Evolutionary conservation across 768 basidiomycete genomes (phyloP).

Genomic region (Boletus pseudopeckii): DNA sequence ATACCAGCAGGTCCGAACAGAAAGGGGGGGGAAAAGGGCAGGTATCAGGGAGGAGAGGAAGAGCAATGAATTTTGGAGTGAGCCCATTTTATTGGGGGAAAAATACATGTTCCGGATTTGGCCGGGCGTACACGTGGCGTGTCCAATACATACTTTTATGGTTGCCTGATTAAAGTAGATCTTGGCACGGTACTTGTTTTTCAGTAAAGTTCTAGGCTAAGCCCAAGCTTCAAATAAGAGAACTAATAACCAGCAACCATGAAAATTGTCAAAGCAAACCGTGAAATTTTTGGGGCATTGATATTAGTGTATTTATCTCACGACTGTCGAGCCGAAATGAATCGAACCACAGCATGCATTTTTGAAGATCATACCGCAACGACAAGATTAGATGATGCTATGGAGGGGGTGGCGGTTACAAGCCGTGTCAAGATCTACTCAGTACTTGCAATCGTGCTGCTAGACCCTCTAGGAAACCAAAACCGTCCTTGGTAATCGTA

Average conservation of each 20-base stretch:
- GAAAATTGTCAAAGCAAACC: neutral
- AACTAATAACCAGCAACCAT: neutral
- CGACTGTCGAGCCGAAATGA: neutral
- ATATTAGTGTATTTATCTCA: neutral
- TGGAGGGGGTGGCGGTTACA: neutral
- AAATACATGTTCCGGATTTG: slow-evolving; percentile 14
- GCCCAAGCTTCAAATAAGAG: neutral
- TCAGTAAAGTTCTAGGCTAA: neutral
- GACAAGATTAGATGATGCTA: neutral
- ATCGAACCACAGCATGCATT: neutral
- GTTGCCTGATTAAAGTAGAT: neutral
- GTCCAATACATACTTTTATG: neutral
- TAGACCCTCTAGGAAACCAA: slow-evolving; percentile 63
- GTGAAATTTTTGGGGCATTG: neutral
- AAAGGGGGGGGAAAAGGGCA: neutral
- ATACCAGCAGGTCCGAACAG: neutral
- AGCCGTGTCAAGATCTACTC: slow-evolving; percentile 3
- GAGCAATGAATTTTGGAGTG: neutral
- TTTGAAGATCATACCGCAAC: neutral
- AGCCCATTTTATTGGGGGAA: slow-evolving; percentile 30
- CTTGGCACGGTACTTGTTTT: neutral
- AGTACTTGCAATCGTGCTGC: slow-evolving; percentile 46
- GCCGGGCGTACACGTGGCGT: slow-evolving; percentile 29
- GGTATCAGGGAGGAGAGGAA: neutral
- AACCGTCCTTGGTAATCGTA: slow-evolving; percentile 76